Evolutionary conservation across 495 filamentous ascomycete genomes (phyloP), one percentile per base, ranked within the genome.

Genomic region (Aspergillus biplanus): DNA sequence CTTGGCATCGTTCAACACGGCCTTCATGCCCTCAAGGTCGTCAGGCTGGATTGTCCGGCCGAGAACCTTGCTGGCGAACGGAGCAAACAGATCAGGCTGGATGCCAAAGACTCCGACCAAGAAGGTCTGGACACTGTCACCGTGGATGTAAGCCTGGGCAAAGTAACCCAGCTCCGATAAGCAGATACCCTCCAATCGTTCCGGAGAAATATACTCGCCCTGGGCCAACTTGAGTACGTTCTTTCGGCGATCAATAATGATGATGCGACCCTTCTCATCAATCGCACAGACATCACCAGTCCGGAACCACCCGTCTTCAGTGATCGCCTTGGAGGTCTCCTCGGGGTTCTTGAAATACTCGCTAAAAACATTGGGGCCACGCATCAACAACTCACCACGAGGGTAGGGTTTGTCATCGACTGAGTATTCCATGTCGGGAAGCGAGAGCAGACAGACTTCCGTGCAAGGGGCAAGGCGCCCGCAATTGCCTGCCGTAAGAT

Each of bases 221-320:
- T 99, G 95, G 0, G 95, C 90, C 48, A 99, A 85, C 85, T 99
- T 99, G 71, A 99, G 88, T 15, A 98, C 91, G 76, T 99, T 98
- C 89, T 99, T 99, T 69, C 92, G 89, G 65, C 95, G 92, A 77
- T 99, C 95, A 68, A 99, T 89, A 75, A 99, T 93, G 67, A 85
- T 87, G 79, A 98, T 90, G 59, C 96, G 91, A 61, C 95, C 95
- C 69, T 89, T 75, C 56, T 86, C 86, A 73, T 99, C 95, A 33
- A 99, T 80, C 16, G 84, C 83, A 69, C 85, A 89, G 50, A 99
- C 93, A 69, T 99, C 95, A 21, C 95, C 95, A 1, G 95, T 97
- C 67, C 89, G 88, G 83, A 99, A 97, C 95, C 95, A 99, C 61
- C 95, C 95, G 67, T 98, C 96, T 52, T 87, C 80, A 16, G 92